These are phyloP conservation scores for Helotiales sp. DNA, from an alignment of 2,329 filamentous ascomycete genomes.

Conservation along the genomic window DNA sequence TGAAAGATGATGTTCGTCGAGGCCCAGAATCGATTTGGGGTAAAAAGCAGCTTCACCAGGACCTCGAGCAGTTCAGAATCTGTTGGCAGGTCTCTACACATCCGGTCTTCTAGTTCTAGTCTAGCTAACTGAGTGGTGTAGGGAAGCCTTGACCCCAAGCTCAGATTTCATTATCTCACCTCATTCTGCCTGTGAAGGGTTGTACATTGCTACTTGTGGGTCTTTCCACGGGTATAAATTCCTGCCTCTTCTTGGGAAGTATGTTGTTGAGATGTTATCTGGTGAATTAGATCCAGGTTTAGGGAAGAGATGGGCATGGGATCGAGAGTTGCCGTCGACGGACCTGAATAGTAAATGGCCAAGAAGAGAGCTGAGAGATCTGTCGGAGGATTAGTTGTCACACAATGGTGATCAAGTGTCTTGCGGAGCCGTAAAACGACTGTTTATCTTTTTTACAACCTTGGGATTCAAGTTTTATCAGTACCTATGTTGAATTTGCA, in stretches of 20 bases:
- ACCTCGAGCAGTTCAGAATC: slow-evolving; percentile 45
- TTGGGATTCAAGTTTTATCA: too few relatives aligned
- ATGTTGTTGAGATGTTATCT: background rate
- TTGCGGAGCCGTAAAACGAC: too few relatives aligned
- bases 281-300: background rate
- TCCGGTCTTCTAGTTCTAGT: too few relatives aligned
- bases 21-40: background rate
- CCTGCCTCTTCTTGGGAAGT: slow-evolving; percentile 48
- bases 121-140: background rate
- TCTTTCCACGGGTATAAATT: slow-evolving; percentile 72
- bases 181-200: slow-evolving; percentile 56
- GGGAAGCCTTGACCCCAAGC: slow-evolving; percentile 62
- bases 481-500: too few relatives aligned
- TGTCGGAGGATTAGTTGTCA: background rate
- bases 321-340: background rate
- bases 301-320: background rate
- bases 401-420: too few relatives aligned
- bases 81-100: slow-evolving; percentile 52
- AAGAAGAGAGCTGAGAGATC: background rate
- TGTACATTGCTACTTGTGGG: slow-evolving; percentile 66
- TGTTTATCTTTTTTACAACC: too few relatives aligned
- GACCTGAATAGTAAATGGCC: background rate
- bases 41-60: background rate
- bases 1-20: background rate
- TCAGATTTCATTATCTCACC: slow-evolving; percentile 66